These are phyloP conservation scores for Chlorella sp. DNA, from an alignment of 139 green algal species.

Conservation along the genomic window DNA sequence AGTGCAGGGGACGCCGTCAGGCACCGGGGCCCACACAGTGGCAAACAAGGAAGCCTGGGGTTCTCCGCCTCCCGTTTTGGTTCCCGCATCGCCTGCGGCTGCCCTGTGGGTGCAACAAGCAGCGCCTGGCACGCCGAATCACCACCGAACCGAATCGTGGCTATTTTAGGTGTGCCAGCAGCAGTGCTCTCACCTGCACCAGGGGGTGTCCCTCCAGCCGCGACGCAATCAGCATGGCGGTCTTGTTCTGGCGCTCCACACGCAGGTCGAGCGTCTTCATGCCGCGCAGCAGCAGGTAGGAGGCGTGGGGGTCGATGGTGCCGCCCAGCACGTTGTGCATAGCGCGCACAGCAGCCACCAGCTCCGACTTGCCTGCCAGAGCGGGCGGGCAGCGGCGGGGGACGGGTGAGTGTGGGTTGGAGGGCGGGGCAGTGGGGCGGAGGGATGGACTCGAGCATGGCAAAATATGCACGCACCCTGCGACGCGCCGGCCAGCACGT, in stretches of 20 bases:
- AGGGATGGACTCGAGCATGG: too few relatives aligned
- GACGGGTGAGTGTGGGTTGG: background rate
- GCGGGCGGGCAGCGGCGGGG: background rate
- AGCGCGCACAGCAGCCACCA: constrained; percentile 82
- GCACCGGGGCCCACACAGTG: too few relatives aligned
- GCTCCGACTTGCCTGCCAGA: constrained; percentile 62
- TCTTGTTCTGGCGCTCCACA: constrained; percentile 85
- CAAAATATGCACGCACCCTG: too few relatives aligned
- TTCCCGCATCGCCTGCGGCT: too few relatives aligned
- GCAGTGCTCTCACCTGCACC: constrained; percentile 51
- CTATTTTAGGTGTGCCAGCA: too few relatives aligned
- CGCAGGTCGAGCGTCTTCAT: constrained; percentile 97
- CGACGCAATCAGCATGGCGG: constrained; percentile 73
- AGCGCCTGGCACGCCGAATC: too few relatives aligned
- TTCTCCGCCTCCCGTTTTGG: too few relatives aligned
- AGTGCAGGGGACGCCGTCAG: background rate
- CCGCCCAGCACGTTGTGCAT: constrained; percentile 99
- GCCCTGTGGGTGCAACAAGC: too few relatives aligned
- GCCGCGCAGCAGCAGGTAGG: constrained; percentile 96
- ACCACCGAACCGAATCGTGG: background rate
- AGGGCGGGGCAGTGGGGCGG: too few relatives aligned
- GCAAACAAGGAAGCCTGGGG: too few relatives aligned
- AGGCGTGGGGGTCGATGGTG: constrained; percentile 95
- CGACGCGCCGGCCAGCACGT: too few relatives aligned
- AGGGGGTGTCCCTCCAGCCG: constrained; percentile 87